These are phyloP conservation scores for Cronartium quercuum DNA, from an alignment of 1,284 basidiomycete species.

Conservation along the genomic window DNA sequence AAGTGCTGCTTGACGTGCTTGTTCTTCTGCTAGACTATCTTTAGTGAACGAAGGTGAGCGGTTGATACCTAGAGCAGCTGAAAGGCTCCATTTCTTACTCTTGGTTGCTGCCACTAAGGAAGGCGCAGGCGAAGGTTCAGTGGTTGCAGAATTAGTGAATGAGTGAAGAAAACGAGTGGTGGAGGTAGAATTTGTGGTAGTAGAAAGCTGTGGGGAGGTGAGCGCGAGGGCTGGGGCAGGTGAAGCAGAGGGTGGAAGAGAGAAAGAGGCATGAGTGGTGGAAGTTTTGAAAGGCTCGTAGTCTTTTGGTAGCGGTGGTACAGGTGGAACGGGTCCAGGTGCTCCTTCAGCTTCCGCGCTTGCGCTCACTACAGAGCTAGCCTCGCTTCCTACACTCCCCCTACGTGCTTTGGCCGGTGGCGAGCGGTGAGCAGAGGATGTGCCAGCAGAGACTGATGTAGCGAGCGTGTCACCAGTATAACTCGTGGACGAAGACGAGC, in stretches of 20 bases:
- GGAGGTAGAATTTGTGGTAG: neutral
- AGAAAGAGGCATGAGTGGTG: conserved; percentile 55
- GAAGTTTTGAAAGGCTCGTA: conserved; percentile 67
- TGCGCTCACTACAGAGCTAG: conserved; percentile 64
- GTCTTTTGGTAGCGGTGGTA: conserved; percentile 91
- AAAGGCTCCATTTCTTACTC: conserved; percentile 35
- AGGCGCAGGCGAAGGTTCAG: neutral
- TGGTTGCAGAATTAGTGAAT: neutral
- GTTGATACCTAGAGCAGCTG: conserved; percentile 31
- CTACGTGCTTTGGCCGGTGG: conserved; percentile 54
- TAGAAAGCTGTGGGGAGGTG: neutral
- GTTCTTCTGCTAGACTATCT: conserved; percentile 10
- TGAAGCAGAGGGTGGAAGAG: neutral
- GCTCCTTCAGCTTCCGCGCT: conserved; percentile 65
- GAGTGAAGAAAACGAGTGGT: conserved; percentile 29
- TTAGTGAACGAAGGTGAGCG: conserved; percentile 10
- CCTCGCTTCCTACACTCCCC: conserved; percentile 75
- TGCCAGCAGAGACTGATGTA: conserved; percentile 67
- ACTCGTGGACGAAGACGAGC: conserved; percentile 72
- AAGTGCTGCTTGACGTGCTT: no score
- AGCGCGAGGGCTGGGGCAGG: neutral
- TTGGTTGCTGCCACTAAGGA: neutral
- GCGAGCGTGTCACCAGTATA: conserved; percentile 64
- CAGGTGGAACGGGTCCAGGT: conserved; percentile 60
- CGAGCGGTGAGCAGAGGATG: conserved; percentile 56